These are phyloP conservation scores for Immersiella caudata DNA, from an alignment of 495 filamentous ascomycete species.

Conservation along the genomic window DNA sequence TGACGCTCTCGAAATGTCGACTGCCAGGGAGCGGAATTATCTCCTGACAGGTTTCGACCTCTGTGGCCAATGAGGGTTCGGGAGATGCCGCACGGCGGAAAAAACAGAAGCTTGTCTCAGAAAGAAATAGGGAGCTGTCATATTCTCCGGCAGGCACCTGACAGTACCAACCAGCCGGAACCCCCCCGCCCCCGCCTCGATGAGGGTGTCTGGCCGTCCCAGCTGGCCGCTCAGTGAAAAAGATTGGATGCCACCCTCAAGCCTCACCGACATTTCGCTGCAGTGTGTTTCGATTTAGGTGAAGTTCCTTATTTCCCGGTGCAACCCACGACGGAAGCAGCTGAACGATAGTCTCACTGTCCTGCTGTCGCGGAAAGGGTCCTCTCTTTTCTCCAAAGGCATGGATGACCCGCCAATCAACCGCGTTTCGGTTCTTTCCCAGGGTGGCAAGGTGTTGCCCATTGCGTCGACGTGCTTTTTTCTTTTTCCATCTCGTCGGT, in stretches of 20 bases:
- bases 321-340: not conserved
- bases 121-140: slow-evolving; percentile 4
- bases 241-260: not conserved
- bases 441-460: not conserved
- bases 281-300: slow-evolving; percentile 7
- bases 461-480: not conserved
- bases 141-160: slow-evolving; percentile 9
- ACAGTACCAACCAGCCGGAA: slow-evolving; percentile 3
- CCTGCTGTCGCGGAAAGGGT: not conserved
- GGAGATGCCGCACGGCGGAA: not conserved
- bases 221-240: not conserved
- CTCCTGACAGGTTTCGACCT: not conserved
- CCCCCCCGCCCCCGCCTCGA: not conserved
- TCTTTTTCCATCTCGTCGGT: slow-evolving; percentile 2
- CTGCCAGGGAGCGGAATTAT: not conserved
- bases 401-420: not conserved
- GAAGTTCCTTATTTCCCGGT: not conserved
- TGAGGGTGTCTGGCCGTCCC: not conserved
- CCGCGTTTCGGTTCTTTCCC: not conserved
- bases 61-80: not conserved
- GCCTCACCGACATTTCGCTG: slow-evolving; percentile 6
- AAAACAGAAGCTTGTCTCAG: not conserved
- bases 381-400: not conserved
- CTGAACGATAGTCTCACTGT: not conserved
- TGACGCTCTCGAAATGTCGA: not conserved